These are phyloP conservation scores for Nakazawaea ernobii DNA, from an alignment of 805 yeast genomes.

Conservation along the genomic window DNA sequence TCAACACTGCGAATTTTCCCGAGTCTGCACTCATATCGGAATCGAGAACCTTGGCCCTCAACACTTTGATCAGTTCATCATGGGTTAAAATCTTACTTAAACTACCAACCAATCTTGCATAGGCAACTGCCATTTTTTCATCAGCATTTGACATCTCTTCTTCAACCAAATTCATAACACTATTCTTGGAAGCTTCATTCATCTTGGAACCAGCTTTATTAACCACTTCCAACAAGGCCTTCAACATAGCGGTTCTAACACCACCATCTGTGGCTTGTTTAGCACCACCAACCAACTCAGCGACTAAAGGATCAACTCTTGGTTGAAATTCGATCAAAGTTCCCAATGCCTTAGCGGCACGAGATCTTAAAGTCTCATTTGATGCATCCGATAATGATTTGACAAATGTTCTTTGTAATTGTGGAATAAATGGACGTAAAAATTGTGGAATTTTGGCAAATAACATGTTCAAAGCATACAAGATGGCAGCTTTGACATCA, in stretches of 20 bases:
- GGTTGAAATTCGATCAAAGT: conserved; percentile 85
- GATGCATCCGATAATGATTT: conserved; percentile 78
- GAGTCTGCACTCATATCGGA: conserved; percentile 35
- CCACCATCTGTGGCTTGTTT: conserved; percentile 59
- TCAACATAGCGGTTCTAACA: conserved; percentile 79
- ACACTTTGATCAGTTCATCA: conserved; percentile 58
- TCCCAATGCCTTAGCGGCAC: conserved; percentile 90
- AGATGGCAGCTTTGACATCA: conserved; percentile 91
- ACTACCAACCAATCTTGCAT: conserved; percentile 76
- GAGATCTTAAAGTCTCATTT: conserved; percentile 64
- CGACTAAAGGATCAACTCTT: conserved; percentile 86
- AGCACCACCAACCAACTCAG: conserved; percentile 76
- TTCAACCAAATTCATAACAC: conserved; percentile 69
- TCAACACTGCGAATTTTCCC: conserved; percentile 59
- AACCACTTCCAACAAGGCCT: conserved; percentile 79
- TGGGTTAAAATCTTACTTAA: conserved; percentile 58
- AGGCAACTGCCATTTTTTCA: conserved; percentile 64
- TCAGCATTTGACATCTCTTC: conserved; percentile 49
- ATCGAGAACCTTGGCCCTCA: conserved; percentile 53
- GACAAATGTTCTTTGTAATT: conserved; percentile 93
- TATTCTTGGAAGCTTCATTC: conserved; percentile 64
- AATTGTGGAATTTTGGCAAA: conserved; percentile 83
- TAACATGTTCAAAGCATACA: conserved; percentile 74
- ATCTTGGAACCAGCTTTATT: conserved; percentile 72
- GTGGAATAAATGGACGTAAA: conserved; percentile 94